Conservation (phyloP, 352 stramenopile species). For the Pythium aristosporum region DNA sequence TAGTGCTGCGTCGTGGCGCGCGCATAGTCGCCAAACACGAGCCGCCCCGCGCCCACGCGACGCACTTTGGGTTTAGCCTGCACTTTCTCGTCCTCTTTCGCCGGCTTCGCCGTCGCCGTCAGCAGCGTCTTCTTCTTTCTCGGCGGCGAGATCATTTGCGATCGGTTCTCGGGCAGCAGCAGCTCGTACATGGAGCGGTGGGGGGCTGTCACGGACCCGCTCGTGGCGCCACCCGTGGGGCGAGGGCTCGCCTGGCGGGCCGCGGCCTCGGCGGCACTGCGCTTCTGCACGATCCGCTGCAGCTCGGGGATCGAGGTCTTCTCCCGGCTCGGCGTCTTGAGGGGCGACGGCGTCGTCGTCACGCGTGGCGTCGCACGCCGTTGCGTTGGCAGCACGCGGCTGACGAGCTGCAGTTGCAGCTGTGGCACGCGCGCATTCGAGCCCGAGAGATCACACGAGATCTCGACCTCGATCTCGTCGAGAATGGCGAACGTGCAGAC, state of each 20-base stretch:
- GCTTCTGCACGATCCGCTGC: conserved; percentile 67
- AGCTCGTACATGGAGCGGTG: conserved; percentile 25
- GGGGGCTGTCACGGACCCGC: neutral
- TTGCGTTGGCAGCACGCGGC: conserved; percentile 27
- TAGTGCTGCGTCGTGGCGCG: conserved; percentile 60
- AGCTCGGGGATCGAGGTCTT: conserved; percentile 49
- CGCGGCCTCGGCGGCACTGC: conserved; percentile 19
- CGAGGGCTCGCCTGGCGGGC: conserved; percentile 14
- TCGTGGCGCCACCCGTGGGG: neutral
- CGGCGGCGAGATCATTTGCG: conserved; percentile 1
- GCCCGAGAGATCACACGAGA: conserved; percentile 72
- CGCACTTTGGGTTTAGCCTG: conserved; percentile 17
- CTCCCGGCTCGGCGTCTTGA: conserved; percentile 12
- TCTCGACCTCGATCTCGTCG: conserved; percentile 76
- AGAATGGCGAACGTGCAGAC: conserved; percentile 59
- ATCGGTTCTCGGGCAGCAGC: conserved; percentile 8
- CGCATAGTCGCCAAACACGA: conserved; percentile 76
- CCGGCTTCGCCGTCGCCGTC: conserved; percentile 6
- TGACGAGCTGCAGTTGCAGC: conserved; percentile 69
- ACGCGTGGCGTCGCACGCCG: neutral
- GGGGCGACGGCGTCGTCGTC: conserved; percentile 20
- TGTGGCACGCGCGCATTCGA: conserved; percentile 74
- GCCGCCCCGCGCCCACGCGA: conserved; percentile 45
- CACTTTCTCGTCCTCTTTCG: conserved; percentile 8
- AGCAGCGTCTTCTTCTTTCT: conserved; percentile 18